These are phyloP conservation scores for Mikania micrantha DNA, from an alignment of 129 eudicot species.

Conservation along the genomic window DNA sequence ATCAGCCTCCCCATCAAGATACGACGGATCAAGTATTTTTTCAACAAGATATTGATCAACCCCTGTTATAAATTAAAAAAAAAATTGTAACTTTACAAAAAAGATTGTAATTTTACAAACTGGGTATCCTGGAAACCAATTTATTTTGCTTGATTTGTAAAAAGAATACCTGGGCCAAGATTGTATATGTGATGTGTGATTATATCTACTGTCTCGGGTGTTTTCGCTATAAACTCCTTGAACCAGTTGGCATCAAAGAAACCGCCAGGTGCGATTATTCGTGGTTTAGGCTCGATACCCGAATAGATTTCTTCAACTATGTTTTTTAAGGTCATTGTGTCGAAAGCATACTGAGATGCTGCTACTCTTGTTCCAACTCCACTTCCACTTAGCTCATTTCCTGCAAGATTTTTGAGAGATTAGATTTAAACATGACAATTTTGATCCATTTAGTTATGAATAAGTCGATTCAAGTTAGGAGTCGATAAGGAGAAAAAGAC, in stretches of 20 bases:
- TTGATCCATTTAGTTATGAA: background rate
- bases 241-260: conserved; percentile 75
- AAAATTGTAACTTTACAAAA: background rate
- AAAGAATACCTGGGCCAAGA: conserved; percentile 81
- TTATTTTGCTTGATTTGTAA: background rate
- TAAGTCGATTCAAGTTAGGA: too few species aligned
- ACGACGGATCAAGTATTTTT: conserved; percentile 66
- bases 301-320: conserved; percentile 53
- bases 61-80: conserved; percentile 38
- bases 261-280: conserved; percentile 79
- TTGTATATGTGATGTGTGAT: conserved; percentile 81
- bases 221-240: conserved; percentile 44
- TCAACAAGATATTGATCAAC: conserved; percentile 71
- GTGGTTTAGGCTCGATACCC: conserved; percentile 43
- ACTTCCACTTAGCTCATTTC: conserved; percentile 75
- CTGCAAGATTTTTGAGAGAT: conserved; percentile 26
- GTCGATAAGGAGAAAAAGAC: background rate
- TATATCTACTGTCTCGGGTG: conserved; percentile 47
- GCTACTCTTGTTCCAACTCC: conserved; percentile 72
- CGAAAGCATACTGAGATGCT: conserved; percentile 63
- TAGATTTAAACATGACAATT: background rate
- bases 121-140: background rate
- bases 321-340: conserved; percentile 40
- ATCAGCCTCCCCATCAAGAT: conserved; percentile 60
- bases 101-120: conserved; percentile 1